Percentiles rank a stretch among this genome's conserved stretches.
phyloP scores from a whole-genome alignment of 1,284 basidiomycete genomes.

The Sporisorium reilianum region DNA sequence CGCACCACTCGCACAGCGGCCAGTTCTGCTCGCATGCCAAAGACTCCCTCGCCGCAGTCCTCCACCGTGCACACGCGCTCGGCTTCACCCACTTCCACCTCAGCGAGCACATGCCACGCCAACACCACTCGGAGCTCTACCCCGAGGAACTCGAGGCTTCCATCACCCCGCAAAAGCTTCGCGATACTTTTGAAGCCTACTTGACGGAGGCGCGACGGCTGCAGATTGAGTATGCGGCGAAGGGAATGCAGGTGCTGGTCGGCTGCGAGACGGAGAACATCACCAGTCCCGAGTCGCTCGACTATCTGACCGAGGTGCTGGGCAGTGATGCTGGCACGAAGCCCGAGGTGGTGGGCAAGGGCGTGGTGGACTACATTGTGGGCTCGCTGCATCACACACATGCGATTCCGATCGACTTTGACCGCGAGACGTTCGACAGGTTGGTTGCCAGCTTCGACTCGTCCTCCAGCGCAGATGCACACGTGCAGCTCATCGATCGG shows the following conservation, averaged over 20 bases:
- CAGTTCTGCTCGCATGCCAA: conserved; percentile 93
- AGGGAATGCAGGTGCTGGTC: conserved; percentile 79
- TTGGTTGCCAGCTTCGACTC: conserved; percentile 73
- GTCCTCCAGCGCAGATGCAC: conserved; percentile 14
- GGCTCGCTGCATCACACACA: conserved; percentile 94
- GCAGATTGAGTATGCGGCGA: conserved; percentile 69
- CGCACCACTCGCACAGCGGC: conserved; percentile 93
- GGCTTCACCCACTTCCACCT: conserved; percentile 87
- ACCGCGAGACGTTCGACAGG: conserved; percentile 77
- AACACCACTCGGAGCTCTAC: conserved; percentile 83
- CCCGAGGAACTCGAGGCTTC: conserved; percentile 80
- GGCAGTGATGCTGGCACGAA: conserved; percentile 56
- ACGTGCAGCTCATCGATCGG: conserved; percentile 31
- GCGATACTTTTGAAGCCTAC: conserved; percentile 77
- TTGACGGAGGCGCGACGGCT: conserved; percentile 82
- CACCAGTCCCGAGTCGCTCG: conserved; percentile 75
- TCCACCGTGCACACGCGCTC: conserved; percentile 80
- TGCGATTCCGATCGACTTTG: conserved; percentile 92
- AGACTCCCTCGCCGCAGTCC: conserved; percentile 82
- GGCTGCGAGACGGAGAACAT: conserved; percentile 96
- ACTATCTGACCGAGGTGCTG: conserved; percentile 72
- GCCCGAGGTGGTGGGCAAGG: conserved; percentile 34
- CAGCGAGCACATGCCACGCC: conserved; percentile 94
- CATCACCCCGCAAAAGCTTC: conserved; percentile 73
- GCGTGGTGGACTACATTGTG: conserved; percentile 85